Percentiles rank a stretch among this genome's conserved stretches.
phyloP scores from a whole-genome alignment of 495 filamentous ascomycete species.

The Penicillium antarcticum region DNA sequence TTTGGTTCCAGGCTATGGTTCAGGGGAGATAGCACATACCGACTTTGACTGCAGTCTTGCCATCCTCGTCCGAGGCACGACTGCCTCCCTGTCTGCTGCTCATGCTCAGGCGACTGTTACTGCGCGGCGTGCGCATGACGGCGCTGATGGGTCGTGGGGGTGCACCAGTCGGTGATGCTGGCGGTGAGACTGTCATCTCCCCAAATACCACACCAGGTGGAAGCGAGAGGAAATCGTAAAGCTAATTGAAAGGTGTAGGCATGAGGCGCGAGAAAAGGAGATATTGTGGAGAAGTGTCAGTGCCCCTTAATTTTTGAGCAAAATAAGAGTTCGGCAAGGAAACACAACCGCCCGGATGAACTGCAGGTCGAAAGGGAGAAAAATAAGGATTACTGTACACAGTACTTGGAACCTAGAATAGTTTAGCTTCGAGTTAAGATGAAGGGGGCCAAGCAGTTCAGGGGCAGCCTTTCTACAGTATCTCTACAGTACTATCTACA shows the following conservation, averaged over 20 bases:
- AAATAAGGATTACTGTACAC: neutral
- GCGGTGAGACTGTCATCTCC: constrained; percentile 54
- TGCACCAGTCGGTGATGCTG: constrained; percentile 53
- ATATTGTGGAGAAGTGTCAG: constrained; percentile 14
- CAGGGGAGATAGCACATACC: constrained; percentile 59
- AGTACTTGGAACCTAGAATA: constrained; percentile 8
- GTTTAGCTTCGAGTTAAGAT: constrained; percentile 25
- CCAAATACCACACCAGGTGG: constrained; percentile 25
- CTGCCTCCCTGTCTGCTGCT: constrained; percentile 77
- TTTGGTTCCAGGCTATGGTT: neutral
- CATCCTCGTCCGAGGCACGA: constrained; percentile 89
- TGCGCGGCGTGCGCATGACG: constrained; percentile 76
- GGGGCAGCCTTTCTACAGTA: neutral
- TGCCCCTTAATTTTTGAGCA: constrained; percentile 15
- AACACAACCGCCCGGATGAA: neutral
- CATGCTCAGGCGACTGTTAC: constrained; percentile 87
- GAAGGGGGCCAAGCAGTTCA: constrained; percentile 16
- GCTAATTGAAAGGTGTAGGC: constrained; percentile 18
- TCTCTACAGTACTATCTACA: too few species aligned
- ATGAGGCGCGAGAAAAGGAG: constrained; percentile 18
- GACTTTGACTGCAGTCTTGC: constrained; percentile 97
- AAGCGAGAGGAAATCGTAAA: constrained; percentile 7
- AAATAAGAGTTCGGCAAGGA: neutral
- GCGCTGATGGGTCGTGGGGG: constrained; percentile 79
- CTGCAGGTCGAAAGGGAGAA: neutral